phyloP scores from a whole-genome alignment of 305 asterid species.

The Caryopteris hybrid region DNA sequence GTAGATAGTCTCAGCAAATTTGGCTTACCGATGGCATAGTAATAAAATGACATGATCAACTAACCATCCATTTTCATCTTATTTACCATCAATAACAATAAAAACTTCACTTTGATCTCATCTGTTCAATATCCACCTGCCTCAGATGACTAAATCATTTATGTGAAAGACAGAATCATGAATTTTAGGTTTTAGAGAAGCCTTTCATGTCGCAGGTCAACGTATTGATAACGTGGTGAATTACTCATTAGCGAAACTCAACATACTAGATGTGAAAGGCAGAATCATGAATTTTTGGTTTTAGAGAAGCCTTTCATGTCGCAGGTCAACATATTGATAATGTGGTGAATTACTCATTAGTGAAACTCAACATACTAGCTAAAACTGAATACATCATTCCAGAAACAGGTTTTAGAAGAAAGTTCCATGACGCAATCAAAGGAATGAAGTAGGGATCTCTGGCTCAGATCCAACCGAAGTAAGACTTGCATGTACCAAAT shows the following conservation, averaged over 20 bases:
- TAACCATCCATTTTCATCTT: neutral
- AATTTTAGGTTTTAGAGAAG: neutral
- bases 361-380: neutral
- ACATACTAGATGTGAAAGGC: neutral
- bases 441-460: neutral
- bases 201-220: too few species aligned
- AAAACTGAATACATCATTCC: neutral
- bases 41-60: neutral
- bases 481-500: neutral
- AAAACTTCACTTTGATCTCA: neutral
- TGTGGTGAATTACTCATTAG: neutral
- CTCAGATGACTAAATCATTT: neutral
- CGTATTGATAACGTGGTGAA: neutral
- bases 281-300: neutral
- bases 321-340: neutral
- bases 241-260: neutral
- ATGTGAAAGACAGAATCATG: neutral
- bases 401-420: neutral
- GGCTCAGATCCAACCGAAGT: neutral
- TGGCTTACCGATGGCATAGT: neutral
- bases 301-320: neutral
- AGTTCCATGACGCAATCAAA: too few species aligned
- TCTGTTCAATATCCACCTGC: neutral
- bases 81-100: neutral
- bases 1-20: neutral